These are phyloP conservation scores for Penicillium odoratum DNA, from an alignment of 495 filamentous ascomycete species.

Conservation along the genomic window DNA sequence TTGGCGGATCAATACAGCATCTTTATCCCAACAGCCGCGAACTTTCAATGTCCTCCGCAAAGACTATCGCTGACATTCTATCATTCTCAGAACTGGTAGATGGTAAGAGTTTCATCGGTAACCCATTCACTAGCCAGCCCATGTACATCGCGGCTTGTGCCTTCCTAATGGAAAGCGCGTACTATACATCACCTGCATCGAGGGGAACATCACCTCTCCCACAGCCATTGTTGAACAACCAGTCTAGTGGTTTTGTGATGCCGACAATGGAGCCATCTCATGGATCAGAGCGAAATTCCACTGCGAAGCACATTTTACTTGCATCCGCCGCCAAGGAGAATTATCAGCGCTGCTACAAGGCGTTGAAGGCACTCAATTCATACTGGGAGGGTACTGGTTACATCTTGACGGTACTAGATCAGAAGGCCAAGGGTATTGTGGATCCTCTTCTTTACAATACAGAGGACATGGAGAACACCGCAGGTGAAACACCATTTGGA, in stretches of 20 bases:
- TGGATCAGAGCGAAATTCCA: slow-evolving; percentile 46
- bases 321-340: slow-evolving; percentile 75
- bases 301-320: slow-evolving; percentile 68
- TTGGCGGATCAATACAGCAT: slow-evolving; percentile 67
- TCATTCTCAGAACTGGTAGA: slow-evolving; percentile 77
- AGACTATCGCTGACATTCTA: slow-evolving; percentile 83
- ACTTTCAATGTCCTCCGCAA: slow-evolving; percentile 82
- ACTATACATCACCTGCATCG: slow-evolving; percentile 44
- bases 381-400: slow-evolving; percentile 88
- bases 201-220: slow-evolving; percentile 30
- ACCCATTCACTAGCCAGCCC: slow-evolving; percentile 85
- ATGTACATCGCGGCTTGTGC: slow-evolving; percentile 89
- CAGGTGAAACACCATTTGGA: slow-evolving; percentile 41
- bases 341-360: slow-evolving; percentile 80
- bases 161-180: slow-evolving; percentile 77
- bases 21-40: slow-evolving; percentile 76
- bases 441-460: slow-evolving; percentile 76
- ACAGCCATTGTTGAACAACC: slow-evolving; percentile 36
- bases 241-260: slow-evolving; percentile 45
- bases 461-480: slow-evolving; percentile 72
- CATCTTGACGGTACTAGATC: slow-evolving; percentile 81
- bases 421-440: slow-evolving; percentile 80
- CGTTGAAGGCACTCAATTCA: slow-evolving; percentile 68
- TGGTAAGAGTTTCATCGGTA: slow-evolving; percentile 76
- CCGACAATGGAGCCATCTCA: slow-evolving; percentile 37